Evolutionary conservation across 2,329 filamentous ascomycete species (phyloP), one percentile per base, ranked within the genome.

Genomic region (Penicillium sp.): DNA sequence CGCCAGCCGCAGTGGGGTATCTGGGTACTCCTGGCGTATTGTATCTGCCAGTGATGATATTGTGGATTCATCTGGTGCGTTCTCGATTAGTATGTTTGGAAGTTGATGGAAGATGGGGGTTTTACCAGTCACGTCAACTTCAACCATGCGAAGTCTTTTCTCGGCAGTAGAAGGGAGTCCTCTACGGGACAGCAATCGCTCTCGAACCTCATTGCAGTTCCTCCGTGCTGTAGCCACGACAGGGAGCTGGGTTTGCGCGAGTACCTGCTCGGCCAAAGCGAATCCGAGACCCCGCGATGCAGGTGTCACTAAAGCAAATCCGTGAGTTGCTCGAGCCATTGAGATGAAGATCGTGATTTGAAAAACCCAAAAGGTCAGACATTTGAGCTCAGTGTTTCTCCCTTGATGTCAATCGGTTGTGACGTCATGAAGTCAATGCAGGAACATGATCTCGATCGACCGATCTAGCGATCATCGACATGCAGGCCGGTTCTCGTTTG

Each of bases 281-380:
- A 79, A 73, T 11, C 79, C 80, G 48, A 83, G 76, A 45, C 80
- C 79, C 46, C 77, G 68, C 6, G 77, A 82, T 18, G 78, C 73
- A 2, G 80, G 80, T 9, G 72, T 74, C 7, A 67, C 58, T 20
- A 72, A 50, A 28, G 61, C 58, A 44, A 60, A 56, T 2, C 56
- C 56, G 16, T 50, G 37, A 3, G 42, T 28, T 18, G 39, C 29
- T 31, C 27, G 12, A 9, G 23, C 27, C 48, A 50, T 51, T 5
- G 2, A 35, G 27, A 10, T 32, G 30, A 32, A 22, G 6, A 7
- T 32, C 18, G 15, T 27, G 4, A n/a, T 27, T 27, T n/a, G 25
- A 27, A 27, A 27, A 11, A 11, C 12, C 25, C 9, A 5, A 9
- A 9, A 9, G 5, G 18, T 22, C 9, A 5, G 9, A 22, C 18